Evolutionary conservation across 2,329 filamentous ascomycete species (phyloP), one percentile per base, ranked within the genome.

Genomic region (Cadophora malorum): DNA sequence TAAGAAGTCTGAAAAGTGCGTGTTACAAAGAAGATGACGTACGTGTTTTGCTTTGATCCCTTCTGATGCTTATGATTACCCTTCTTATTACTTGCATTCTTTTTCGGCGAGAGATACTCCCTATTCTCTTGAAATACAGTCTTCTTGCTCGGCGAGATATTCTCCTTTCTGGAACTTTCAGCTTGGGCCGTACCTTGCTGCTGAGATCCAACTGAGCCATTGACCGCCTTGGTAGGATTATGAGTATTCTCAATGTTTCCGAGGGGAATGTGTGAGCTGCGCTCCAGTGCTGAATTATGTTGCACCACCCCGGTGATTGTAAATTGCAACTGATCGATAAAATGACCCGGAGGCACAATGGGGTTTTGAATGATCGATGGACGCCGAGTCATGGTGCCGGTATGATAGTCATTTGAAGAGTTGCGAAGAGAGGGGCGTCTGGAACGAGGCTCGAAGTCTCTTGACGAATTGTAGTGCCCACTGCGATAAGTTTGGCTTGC

Each of bases 31-130:
- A 25, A 35, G 3, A 33, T 19, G 33, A 63, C 69, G 47, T 63
- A 71, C 70, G 31, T 65, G 16, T 68, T 64, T 60, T 68, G 56
- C 41, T 28, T 65, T 4, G 61, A 49, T 38, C 52, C 49, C 47
- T 63, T 66, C 21, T 60, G 67, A 16, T 63, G 67, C 45, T 68
- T 63, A 10, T 60, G 47, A 8, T 53, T 41, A 3, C 21, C 58
- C 7, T 45, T 19, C 4, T 8, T 33, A 35, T 31, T 55, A 14
- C 8, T 38, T 5, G 14, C 25, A 35, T 49, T 21, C 28, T 67
- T 67, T 25, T n/a, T 41, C 3, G 62, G 59, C 10, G 62, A 58
- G 31, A 33, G 3, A 1, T 64, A 45, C 35, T 64, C 35, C 35
- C 45, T 33, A 19, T 52, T 53, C 6, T 35, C 28, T 19, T 47